Percentiles rank a stretch among this genome's conserved stretches.
phyloP scores from a whole-genome alignment of 2,329 filamentous ascomycete species.

The Trichoderma citrinoviride region DNA sequence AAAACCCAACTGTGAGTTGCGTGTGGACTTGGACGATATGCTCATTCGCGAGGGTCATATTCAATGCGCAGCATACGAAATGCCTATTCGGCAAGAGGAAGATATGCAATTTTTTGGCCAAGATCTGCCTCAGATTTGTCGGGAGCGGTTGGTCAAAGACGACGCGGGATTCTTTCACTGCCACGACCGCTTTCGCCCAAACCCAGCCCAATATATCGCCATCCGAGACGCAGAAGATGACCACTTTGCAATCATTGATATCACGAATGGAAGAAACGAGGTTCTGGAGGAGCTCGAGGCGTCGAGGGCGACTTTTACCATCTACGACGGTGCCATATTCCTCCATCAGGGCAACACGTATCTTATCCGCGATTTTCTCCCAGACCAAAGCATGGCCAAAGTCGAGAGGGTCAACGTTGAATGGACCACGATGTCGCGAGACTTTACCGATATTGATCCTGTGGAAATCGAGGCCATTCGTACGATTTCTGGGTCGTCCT shows the following conservation, averaged over 20 bases:
- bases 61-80: conserved; percentile 92
- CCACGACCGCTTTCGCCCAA: conserved; percentile 80
- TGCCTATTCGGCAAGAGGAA: conserved; percentile 78
- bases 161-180: conserved; percentile 83
- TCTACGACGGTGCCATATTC: conserved; percentile 97
- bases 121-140: conserved; percentile 67
- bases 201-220: conserved; percentile 76
- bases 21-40: conserved; percentile 89
- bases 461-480: conserved; percentile 87
- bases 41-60: conserved; percentile 90
- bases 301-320: conserved; percentile 88
- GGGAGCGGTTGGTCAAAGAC: conserved; percentile 71
- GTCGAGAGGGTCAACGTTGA: conserved; percentile 89
- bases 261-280: conserved; percentile 74
- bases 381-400: conserved; percentile 76
- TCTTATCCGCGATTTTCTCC: conserved; percentile 82
- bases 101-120: conserved; percentile 78
- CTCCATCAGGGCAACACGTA: conserved; percentile 94
- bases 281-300: conserved; percentile 96
- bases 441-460: conserved; percentile 92
- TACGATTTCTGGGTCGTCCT: conserved; percentile 59
- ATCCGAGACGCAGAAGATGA: conserved; percentile 86
- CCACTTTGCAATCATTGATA: conserved; percentile 92
- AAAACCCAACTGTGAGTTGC: conserved; percentile 82
- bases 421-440: conserved; percentile 90